These are phyloP conservation scores for Takakia lepidozioides DNA, from an alignment of 225 moss, liverwort and hornwort species.

Conservation along the genomic window DNA sequence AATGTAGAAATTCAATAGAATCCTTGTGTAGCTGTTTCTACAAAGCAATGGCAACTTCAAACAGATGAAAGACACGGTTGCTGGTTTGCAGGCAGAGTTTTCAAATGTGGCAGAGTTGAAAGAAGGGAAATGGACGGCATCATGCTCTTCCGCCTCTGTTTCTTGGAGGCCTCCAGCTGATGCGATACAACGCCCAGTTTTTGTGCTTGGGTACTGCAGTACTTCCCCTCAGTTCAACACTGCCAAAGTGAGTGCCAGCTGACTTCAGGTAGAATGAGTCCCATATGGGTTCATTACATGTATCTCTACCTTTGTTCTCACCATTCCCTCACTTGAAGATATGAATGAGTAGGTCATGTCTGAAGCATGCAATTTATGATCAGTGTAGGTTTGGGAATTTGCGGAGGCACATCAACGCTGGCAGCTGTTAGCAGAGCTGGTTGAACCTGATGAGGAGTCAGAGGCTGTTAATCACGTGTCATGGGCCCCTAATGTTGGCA, in stretches of 20 bases:
- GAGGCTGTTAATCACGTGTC: slow-evolving; percentile 81
- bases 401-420: slow-evolving; percentile 88
- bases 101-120: slow-evolving; percentile 68
- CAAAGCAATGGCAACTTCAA: too few relatives aligned
- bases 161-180: slow-evolving; percentile 84
- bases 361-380: too few relatives aligned
- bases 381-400: slow-evolving; percentile 98
- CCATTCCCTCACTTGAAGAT: too few relatives aligned
- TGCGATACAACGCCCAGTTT: slow-evolving; percentile 74
- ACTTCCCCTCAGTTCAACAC: slow-evolving; percentile 55
- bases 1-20: too few relatives aligned
- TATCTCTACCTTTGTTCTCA: too few relatives aligned
- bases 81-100: slow-evolving; percentile 94
- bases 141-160: slow-evolving; percentile 62
- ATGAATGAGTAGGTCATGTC: too few relatives aligned
- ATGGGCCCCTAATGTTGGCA: slow-evolving; percentile 96
- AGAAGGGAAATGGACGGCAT: slow-evolving; percentile 61
- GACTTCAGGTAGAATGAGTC: too few relatives aligned
- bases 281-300: too few relatives aligned
- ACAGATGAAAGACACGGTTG: too few relatives aligned
- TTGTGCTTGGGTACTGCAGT: slow-evolving; percentile 73
- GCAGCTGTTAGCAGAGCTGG: slow-evolving; percentile 89
- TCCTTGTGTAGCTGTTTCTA: too few relatives aligned
- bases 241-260: slow-evolving; percentile 51
- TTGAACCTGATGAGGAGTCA: slow-evolving; percentile 54